These are phyloP conservation scores for Glaciozyma antarctica DNA, from an alignment of 768 basidiomycete genomes.

Conservation along the genomic window DNA sequence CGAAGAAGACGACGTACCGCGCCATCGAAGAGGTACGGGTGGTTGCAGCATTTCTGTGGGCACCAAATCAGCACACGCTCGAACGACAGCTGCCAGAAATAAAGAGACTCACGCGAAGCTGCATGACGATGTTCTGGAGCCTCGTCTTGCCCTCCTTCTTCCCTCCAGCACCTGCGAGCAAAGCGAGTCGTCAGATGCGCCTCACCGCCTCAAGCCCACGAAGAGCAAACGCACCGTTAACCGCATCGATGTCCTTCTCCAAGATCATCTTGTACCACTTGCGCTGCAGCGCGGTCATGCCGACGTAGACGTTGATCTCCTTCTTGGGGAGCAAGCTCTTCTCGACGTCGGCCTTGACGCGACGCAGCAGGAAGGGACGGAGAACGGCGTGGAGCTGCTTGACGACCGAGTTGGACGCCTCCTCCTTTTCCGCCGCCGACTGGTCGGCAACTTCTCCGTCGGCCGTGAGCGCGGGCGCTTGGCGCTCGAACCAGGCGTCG, in stretches of 20 bases:
- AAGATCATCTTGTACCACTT: constrained; percentile 95
- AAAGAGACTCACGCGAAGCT: constrained; percentile 60
- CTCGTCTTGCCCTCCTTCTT: constrained; percentile 99
- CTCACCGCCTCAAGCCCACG: background rate
- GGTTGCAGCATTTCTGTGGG: constrained; percentile 49
- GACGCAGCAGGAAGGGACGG: constrained; percentile 80
- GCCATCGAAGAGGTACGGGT: constrained; percentile 89
- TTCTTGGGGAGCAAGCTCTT: constrained; percentile 94
- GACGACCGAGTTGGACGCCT: constrained; percentile 74
- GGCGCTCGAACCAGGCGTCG: constrained; percentile 83
- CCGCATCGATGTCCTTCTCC: constrained; percentile 97
- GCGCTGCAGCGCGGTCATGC: constrained; percentile 91
- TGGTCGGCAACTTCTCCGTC: constrained; percentile 1
- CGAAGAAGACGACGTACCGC: constrained; percentile 48
- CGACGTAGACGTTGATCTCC: constrained; percentile 97
- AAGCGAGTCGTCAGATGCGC: background rate
- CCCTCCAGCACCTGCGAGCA: constrained; percentile 61
- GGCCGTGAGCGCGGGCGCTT: constrained; percentile 8
- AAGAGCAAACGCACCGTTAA: constrained; percentile 59
- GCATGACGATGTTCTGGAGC: constrained; percentile 99
- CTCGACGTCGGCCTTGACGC: constrained; percentile 95
- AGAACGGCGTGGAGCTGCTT: constrained; percentile 96
- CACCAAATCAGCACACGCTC: background rate
- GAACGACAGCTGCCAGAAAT: constrained; percentile 63
- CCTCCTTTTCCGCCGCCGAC: constrained; percentile 51